Evolutionary conservation across 1,284 basidiomycete genomes (phyloP).

Genomic region (Ceratobasidium sp.): DNA sequence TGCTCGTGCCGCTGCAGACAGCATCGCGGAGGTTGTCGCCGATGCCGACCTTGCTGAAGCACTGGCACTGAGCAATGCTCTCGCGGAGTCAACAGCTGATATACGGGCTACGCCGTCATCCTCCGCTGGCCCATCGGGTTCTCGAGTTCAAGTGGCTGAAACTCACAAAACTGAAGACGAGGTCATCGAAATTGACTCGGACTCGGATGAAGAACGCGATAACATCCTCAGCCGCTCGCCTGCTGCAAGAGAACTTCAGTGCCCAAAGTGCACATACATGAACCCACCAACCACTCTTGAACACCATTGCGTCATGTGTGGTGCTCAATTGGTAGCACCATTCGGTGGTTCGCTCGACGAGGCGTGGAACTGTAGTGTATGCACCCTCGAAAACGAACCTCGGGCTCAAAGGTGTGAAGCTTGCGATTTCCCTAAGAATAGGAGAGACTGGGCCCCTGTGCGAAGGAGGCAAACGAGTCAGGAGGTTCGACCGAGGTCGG

Average conservation of each 20-base stretch:
- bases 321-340: slow-evolving; percentile 3
- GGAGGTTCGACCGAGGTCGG: not conserved
- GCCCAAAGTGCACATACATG: slow-evolving; percentile 42
- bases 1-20: slow-evolving; percentile 66
- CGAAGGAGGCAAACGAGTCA: not conserved
- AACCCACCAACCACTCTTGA: slow-evolving; percentile 33
- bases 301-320: slow-evolving; percentile 37
- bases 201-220: slow-evolving; percentile 15
- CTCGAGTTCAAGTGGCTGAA: not conserved
- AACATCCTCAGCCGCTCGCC: not conserved
- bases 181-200: slow-evolving; percentile 24
- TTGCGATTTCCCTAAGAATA: slow-evolving; percentile 29
- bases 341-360: slow-evolving; percentile 1
- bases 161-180: not conserved
- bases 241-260: not conserved
- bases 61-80: slow-evolving; percentile 65
- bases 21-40: slow-evolving; percentile 76
- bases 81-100: slow-evolving; percentile 51
- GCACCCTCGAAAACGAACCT: slow-evolving; percentile 22
- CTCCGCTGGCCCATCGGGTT: not conserved
- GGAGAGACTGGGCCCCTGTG: slow-evolving; percentile 24
- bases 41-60: slow-evolving; percentile 76
- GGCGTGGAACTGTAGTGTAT: slow-evolving; percentile 73
- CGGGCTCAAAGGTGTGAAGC: slow-evolving; percentile 18
- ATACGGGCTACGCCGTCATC: slow-evolving; percentile 12